Conservation (phyloP, 345 rosid species). For the Microcos paniculata region DNA sequence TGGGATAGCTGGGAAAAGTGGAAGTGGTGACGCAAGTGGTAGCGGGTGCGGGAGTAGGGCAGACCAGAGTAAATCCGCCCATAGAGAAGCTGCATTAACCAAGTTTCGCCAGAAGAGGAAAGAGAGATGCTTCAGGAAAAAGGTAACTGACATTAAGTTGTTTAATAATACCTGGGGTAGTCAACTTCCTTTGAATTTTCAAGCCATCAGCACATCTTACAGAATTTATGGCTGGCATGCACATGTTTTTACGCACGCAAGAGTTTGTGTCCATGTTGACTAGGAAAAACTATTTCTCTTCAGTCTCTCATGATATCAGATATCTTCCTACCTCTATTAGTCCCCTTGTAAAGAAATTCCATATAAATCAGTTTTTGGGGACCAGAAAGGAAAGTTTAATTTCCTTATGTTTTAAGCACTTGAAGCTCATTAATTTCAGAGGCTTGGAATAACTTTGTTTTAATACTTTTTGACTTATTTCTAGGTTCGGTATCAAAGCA, state of each 20-base stretch:
- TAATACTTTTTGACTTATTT: not conserved
- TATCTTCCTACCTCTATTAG: not conserved
- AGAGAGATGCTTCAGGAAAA: constrained; percentile 41
- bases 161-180: not conserved
- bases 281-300: not conserved
- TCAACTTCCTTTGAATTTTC: not conserved
- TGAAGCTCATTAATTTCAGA: not conserved
- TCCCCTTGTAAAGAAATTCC: not conserved
- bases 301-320: not conserved
- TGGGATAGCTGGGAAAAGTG: constrained; percentile 35
- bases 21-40: constrained; percentile 38
- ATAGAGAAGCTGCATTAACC: constrained; percentile 39
- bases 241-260: not conserved
- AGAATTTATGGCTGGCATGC: not conserved
- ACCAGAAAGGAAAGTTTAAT: not conserved
- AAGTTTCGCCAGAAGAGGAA: constrained; percentile 39
- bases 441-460: not conserved
- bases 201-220: constrained; percentile 2
- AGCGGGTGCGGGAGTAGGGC: constrained; percentile 34
- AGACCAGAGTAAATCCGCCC: constrained; percentile 26
- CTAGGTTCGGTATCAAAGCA: constrained; percentile 38
- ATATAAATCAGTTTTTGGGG: not conserved
- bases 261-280: not conserved
- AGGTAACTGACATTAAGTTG: constrained; percentile 20
- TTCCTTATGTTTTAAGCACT: not conserved